Evolutionary conservation across 306 rosid species (phyloP).

Genomic region (Prunus salicina): DNA sequence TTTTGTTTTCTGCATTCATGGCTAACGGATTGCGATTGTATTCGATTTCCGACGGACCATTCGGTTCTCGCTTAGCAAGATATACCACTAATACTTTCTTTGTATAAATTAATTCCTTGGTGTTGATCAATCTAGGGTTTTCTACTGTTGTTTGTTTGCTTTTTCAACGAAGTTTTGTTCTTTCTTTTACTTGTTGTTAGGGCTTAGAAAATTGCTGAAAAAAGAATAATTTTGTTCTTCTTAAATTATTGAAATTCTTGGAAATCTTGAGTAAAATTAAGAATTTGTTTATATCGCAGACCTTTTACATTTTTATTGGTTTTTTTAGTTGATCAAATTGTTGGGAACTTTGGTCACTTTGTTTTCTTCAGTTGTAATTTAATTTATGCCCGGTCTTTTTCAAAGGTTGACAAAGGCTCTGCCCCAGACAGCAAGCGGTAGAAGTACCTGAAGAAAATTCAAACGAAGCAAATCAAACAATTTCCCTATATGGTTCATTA

Average conservation of each 20-base stretch:
- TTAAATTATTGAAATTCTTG: background rate
- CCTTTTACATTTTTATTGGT: background rate
- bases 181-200: background rate
- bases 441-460: slow-evolving; percentile 55
- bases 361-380: background rate
- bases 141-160: background rate
- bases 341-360: background rate
- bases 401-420: slow-evolving; percentile 75
- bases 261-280: background rate
- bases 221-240: background rate
- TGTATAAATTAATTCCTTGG: background rate
- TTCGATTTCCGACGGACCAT: background rate
- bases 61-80: background rate
- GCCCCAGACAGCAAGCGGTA: slow-evolving; percentile 82
- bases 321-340: background rate
- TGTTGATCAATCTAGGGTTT: slow-evolving; percentile 4
- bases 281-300: background rate
- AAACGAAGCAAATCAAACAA: slow-evolving; percentile 4
- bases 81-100: background rate
- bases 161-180: background rate
- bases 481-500: background rate
- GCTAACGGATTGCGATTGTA: background rate
- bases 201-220: background rate
- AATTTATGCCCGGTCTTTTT: slow-evolving; percentile 64
- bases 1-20: background rate